Base-by-base conservation (phyloP, 2,329 filamentous ascomycete genomes). In the Grosmannia clavigera region DNA sequence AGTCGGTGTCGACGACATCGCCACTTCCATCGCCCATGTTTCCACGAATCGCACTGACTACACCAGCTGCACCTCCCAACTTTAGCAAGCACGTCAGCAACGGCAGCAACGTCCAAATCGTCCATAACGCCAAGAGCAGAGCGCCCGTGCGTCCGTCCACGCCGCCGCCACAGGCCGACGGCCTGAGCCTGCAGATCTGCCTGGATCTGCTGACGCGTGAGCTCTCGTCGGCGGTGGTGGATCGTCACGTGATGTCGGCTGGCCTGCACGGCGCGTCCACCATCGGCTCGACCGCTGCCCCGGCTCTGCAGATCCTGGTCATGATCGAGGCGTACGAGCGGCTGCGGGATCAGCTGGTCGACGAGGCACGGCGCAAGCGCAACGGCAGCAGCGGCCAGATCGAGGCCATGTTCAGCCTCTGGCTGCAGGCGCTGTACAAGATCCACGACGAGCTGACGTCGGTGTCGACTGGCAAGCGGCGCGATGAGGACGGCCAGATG, bases 291-390 rank as follows among this genome's bases (percentile, higher is more conserved):
- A 56, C 68, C 3, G 72, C 76, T 43, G 72, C 73, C 0, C 74
- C 78, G 16, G 74, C 76, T 1, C 66, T 82, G 50, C 80, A 82
- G 65, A 67, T 82, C 22, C 78, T 77, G 75, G 73, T 79, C 52
- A 82, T 82, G 80, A 82, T 82, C 57, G 80, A 82, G 64, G 79
- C 80, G 3, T 82, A 82, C 65, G 79, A 82, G 71, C 73, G 73
- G 61, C 68, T 83, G 60, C 72, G 77, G 19, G 76, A 81, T 52
- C 74, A 75, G 64, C 66, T 82, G 0, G 65, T 70, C 0, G 70
- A 67, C 2, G 64, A 65, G 16, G 48, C 56, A 9, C 67, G 65
- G 19, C 58, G 68, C n/a, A 63, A 53, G 29, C 46, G 52, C 14
- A 68, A 67, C 29, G 69, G 67, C 27, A 69, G 72, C 60, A 62